Evolutionary conservation across 208 protist genomes (phyloP).

Genomic region (Balamuthia mandrillaris): DNA sequence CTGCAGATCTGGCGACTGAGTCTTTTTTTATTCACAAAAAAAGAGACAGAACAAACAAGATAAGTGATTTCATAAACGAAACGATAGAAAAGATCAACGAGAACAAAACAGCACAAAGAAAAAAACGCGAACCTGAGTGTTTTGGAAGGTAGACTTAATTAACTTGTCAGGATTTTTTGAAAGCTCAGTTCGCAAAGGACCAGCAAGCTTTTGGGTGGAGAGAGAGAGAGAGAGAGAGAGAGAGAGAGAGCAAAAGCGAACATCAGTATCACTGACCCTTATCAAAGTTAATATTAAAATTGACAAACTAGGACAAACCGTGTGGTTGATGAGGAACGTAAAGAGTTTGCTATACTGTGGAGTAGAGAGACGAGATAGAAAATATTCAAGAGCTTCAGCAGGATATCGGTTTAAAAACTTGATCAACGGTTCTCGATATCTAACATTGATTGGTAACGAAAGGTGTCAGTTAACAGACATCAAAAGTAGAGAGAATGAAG

Average conservation of each 20-base stretch:
- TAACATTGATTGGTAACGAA: not conserved
- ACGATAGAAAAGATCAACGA: too few relatives aligned
- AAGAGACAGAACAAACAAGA: not conserved
- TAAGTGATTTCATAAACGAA: not conserved
- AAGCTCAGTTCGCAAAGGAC: not conserved
- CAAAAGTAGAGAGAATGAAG: not conserved
- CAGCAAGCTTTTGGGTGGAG: not conserved
- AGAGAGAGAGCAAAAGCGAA: too few relatives aligned
- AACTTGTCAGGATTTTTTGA: not conserved
- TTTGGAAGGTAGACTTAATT: conserved; percentile 4
- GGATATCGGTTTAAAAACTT: conserved; percentile 67
- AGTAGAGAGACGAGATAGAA: conserved; percentile 40
- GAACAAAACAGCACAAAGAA: too few relatives aligned
- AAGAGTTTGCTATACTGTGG: not conserved
- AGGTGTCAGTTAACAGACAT: too few relatives aligned
- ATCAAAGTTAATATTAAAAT: not conserved
- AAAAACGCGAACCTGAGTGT: not conserved
- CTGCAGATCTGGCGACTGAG: not conserved
- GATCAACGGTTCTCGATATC: conserved; percentile 55
- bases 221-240: too few relatives aligned
- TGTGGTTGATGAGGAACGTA: conserved; percentile 12
- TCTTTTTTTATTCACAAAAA: not conserved
- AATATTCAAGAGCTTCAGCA: conserved; percentile 54
- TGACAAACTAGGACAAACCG: not conserved
- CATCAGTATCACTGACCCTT: too few relatives aligned